Evolutionary conservation across 257 asterid species (phyloP).

Genomic region (Petrea volubilis): DNA sequence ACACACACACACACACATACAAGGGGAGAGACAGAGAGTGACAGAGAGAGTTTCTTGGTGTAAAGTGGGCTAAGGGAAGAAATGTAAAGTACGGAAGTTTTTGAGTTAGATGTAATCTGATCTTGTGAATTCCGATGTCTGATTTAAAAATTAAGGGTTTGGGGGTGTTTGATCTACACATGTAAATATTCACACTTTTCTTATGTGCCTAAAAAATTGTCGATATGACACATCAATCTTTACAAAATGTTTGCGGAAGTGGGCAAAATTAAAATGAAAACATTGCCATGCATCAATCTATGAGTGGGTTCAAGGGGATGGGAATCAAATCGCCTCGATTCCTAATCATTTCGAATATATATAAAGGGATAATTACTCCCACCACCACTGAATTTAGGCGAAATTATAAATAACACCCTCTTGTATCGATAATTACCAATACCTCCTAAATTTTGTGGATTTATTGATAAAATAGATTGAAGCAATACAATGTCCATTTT

Average conservation of each 20-base stretch:
- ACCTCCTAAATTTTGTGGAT: too few relatives aligned
- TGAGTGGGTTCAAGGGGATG: background rate
- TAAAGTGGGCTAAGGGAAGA: background rate
- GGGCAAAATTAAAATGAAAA: background rate
- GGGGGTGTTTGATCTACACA: background rate
- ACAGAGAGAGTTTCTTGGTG: background rate
- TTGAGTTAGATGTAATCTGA: background rate
- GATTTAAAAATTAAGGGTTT: background rate
- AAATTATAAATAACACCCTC: too few relatives aligned
- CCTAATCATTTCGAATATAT: too few relatives aligned
- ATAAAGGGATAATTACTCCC: too few relatives aligned
- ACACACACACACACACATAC: background rate
- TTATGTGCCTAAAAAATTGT: background rate
- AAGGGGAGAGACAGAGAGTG: too few relatives aligned
- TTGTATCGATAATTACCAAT: too few relatives aligned
- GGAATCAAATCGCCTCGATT: background rate
- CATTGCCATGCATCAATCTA: background rate
- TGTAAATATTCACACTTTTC: background rate
- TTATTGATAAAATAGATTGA: too few relatives aligned
- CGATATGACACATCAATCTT: background rate
- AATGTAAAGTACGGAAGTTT: background rate
- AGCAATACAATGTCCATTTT: too few relatives aligned
- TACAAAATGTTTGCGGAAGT: background rate
- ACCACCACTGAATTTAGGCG: too few relatives aligned
- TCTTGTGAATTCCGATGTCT: background rate